Evolutionary conservation across 805 yeast genomes (phyloP), one percentile per base, ranked within the genome.

Genomic region (Pichia phayaonensis): DNA sequence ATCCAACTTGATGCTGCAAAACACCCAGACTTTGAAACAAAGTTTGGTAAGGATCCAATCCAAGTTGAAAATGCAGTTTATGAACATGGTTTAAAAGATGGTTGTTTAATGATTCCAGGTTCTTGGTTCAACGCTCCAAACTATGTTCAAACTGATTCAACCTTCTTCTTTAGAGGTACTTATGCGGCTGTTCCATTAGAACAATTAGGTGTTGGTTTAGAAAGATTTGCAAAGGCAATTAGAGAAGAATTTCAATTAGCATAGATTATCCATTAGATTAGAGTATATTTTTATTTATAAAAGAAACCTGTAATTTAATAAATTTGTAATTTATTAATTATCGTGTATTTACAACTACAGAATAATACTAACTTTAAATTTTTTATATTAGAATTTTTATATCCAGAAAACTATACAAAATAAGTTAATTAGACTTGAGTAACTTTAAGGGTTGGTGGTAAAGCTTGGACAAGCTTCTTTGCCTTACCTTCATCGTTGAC

Each of bases 401-500:
- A 46, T 50, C 50, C 42, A 47, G 42, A 41, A 42, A 50, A 45
- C 48, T 49, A 49, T 49, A 49, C 52, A 51, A 48, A 48, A 20
- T 21, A 46, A 44, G 48, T 48, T 42, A 47, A 46, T 45, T 64
- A 64, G 61, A 64, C 55, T 54, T 64, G 60, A 45, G 73, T 80
- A 72, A 84, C 84, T 72, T 82, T 80, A 75, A 86, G 81, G 68
- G 86, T 81, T 73, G 99, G 96, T 74, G 98, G 97, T 69, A 94
- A 81, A 69, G 98, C 86, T 81, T 90, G 97, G 71, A 87, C 84
- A 78, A 94, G 83, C 82, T 94, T 94, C 85, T 87, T 83, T 69
- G 98, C 98, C 83, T 90, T 90, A 74, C 88, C 85, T 69, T 89
- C 86, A 75, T 94, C 98, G 79, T 86, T 82, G 69, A 94, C 92